Percentiles rank a stretch among this genome's conserved stretches.
Evolutionary conservation across 257 asterid genomes (phyloP).

Genomic region (Fraxinus excelsior): DNA sequence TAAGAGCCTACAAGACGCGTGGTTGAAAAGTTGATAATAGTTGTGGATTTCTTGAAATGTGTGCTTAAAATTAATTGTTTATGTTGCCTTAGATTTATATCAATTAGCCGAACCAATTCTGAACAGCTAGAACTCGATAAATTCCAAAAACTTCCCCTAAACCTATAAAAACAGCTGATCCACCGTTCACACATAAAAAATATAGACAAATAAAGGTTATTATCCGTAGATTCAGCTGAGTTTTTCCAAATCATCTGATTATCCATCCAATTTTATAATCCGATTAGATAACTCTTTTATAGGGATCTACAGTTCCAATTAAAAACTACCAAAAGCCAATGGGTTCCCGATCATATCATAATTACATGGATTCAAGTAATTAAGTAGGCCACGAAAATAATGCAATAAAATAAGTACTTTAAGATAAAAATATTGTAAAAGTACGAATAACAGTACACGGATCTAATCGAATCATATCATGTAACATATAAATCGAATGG

Average conservation of each 20-base stretch:
- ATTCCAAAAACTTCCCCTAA: background rate
- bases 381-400: constrained; percentile 3
- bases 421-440: background rate
- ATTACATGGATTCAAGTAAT: background rate
- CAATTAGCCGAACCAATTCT: too few species aligned
- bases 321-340: background rate
- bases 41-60: too few species aligned
- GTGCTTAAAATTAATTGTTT: too few species aligned
- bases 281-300: background rate
- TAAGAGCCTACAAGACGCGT: too few species aligned
- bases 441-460: background rate
- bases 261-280: background rate
- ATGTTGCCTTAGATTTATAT: too few species aligned
- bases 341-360: background rate
- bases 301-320: background rate
- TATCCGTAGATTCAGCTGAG: background rate
- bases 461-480: background rate
- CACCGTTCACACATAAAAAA: background rate
- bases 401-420: background rate
- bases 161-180: background rate
- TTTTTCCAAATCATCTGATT: background rate
- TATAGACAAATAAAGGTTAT: background rate
- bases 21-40: too few species aligned
- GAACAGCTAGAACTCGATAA: background rate
- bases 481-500: background rate